Percentiles rank a stretch among this genome's conserved stretches.
phyloP scores from a whole-genome alignment of 2,329 filamentous ascomycete species.

The Fusarium mangiferae region DNA sequence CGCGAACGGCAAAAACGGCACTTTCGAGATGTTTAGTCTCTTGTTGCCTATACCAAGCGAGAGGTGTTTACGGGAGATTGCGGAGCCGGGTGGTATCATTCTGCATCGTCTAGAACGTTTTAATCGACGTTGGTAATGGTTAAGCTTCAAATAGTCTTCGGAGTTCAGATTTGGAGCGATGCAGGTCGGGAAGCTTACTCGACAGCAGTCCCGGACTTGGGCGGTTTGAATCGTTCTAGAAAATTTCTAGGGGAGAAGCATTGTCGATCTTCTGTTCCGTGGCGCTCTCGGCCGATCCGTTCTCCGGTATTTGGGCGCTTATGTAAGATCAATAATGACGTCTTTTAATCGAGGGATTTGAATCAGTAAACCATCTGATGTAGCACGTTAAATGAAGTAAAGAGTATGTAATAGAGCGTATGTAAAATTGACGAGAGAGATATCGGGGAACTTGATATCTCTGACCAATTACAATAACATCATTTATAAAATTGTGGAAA shows the following conservation, averaged over 20 bases:
- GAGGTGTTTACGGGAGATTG: background rate
- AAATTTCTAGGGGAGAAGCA: slow-evolving; percentile 3
- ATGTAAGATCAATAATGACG: background rate
- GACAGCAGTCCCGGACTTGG: background rate
- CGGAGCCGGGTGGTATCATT: background rate
- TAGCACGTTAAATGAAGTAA: background rate
- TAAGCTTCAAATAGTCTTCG: background rate
- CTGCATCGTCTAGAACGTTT: background rate
- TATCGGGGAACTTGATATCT: slow-evolving; percentile 1
- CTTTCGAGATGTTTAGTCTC: background rate
- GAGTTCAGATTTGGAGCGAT: background rate
- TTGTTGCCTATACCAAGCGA: background rate
- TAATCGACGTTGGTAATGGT: background rate
- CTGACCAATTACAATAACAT: background rate
- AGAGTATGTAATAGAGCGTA: background rate
- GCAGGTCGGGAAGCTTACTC: background rate
- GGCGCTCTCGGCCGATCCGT: background rate
- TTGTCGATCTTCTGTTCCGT: background rate
- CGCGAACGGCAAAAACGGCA: background rate
- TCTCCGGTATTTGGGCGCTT: background rate
- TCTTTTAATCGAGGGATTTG: background rate
- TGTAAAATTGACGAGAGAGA: background rate
- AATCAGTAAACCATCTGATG: background rate
- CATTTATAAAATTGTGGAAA: slow-evolving; percentile 12
- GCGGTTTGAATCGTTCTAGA: background rate